A percentile compares a stretch with the other conserved stretches of the same genome.
Conservation (phyloP, 352 stramenopile species). For the Globisporangium paroecandrum region DNA sequence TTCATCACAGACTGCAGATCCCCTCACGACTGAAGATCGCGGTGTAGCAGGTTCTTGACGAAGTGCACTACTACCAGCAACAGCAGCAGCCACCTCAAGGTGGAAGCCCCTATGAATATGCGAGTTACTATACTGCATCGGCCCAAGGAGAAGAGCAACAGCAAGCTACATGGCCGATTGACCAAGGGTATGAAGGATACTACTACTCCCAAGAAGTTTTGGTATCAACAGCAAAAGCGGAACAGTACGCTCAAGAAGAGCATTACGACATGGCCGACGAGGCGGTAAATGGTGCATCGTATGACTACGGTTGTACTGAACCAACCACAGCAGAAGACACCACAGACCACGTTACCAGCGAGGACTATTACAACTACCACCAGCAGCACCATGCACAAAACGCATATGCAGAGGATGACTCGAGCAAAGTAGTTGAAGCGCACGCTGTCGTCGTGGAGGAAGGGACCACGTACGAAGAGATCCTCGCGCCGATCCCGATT, state of each 20-base stretch:
- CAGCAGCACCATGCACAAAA: not conserved
- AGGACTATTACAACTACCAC: constrained; percentile 8
- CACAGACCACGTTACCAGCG: not conserved
- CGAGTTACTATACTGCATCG: constrained; percentile 1
- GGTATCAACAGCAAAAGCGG: not conserved
- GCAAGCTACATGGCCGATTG: not conserved
- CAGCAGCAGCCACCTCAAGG: not conserved
- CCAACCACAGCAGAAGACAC: not conserved
- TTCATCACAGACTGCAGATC: constrained; percentile 36
- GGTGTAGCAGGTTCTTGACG: constrained; percentile 57
- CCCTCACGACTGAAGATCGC: constrained; percentile 59
- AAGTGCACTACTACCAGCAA: constrained; percentile 18
- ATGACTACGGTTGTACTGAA: not conserved
- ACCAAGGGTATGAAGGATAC: constrained; percentile 1
- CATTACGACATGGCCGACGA: not conserved
- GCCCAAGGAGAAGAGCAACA: not conserved
- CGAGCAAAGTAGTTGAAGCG: constrained; percentile 30
- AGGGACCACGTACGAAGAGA: constrained; percentile 15
- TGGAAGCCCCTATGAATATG: constrained; percentile 16
- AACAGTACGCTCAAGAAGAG: constrained; percentile 10
- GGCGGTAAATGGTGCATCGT: not conserved
- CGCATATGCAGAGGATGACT: not conserved
- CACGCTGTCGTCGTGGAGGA: constrained; percentile 39
- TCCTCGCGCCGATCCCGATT: not conserved
- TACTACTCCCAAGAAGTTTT: constrained; percentile 9